These are phyloP conservation scores for Sapria himalayana DNA, from an alignment of 345 rosid species.

Conservation along the genomic window DNA sequence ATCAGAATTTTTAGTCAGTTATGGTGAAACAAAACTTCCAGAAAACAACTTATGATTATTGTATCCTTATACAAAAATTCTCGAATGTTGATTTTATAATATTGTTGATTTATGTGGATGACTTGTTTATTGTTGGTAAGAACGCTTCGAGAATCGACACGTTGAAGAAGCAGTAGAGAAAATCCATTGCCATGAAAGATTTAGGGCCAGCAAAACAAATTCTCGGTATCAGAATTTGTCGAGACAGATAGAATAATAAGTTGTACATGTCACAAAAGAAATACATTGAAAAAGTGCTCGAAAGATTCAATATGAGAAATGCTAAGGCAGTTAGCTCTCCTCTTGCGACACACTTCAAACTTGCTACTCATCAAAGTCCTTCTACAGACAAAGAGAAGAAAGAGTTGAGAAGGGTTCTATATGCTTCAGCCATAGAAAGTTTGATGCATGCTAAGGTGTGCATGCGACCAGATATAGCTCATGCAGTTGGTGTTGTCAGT, in stretches of 20 bases:
- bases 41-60: background rate
- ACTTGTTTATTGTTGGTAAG: background rate
- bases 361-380: slow-evolving; percentile 2
- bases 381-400: background rate
- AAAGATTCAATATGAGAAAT: slow-evolving; percentile 1
- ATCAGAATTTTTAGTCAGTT: slow-evolving; percentile 1
- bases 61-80: slow-evolving; percentile 2
- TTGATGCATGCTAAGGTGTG: background rate
- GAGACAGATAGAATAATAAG: background rate
- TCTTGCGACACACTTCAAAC: background rate
- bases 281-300: slow-evolving; percentile 2
- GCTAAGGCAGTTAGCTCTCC: slow-evolving; percentile 3
- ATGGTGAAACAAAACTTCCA: background rate
- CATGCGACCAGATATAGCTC: background rate
- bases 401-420: slow-evolving; percentile 4
- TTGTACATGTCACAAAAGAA: background rate
- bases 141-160: background rate
- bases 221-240: background rate
- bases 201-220: slow-evolving; percentile 3
- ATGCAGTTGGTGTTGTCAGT: background rate
- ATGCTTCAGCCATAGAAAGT: background rate
- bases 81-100: background rate
- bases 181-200: background rate
- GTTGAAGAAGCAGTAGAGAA: background rate
- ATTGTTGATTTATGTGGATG: slow-evolving; percentile 2